Evolutionary conservation across 208 protist genomes (phyloP).

Genomic region (Naegleria gruberi): DNA sequence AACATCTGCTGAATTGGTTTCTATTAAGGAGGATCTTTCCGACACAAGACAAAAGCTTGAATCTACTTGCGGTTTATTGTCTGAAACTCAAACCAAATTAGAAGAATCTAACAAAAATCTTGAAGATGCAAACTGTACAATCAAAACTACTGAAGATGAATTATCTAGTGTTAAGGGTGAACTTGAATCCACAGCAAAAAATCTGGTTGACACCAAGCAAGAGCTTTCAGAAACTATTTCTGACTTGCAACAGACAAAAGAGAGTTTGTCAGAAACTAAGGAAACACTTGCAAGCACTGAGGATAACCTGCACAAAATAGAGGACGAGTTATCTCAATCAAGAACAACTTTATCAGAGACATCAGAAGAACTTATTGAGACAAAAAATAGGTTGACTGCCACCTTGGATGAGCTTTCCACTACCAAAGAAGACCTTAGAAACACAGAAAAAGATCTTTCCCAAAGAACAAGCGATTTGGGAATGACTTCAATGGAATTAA

Average conservation of each 20-base stretch:
- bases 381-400: not conserved
- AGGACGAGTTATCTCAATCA: too few relatives aligned
- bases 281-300: too few relatives aligned
- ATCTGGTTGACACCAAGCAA: too few relatives aligned
- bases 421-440: not conserved
- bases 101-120: too few relatives aligned
- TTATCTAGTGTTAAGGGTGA: too few relatives aligned
- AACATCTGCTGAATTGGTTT: not conserved
- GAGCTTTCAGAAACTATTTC: not conserved
- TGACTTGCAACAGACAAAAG: not conserved
- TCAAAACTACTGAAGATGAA: too few relatives aligned
- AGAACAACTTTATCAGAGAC: not conserved
- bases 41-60: not conserved
- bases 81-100: too few relatives aligned
- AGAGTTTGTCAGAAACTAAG: too few relatives aligned
- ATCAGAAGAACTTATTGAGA: not conserved
- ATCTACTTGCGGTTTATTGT: too few relatives aligned
- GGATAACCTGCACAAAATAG: too few relatives aligned
- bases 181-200: too few relatives aligned
- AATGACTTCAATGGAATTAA: not conserved
- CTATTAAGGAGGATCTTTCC: not conserved
- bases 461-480: not conserved
- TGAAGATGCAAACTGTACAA: too few relatives aligned
- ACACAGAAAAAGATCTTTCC: not conserved
- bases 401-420: not conserved